Evolutionary conservation across 2,329 filamentous ascomycete genomes (phyloP).

Genomic region (Rasamsonia emersonii): DNA sequence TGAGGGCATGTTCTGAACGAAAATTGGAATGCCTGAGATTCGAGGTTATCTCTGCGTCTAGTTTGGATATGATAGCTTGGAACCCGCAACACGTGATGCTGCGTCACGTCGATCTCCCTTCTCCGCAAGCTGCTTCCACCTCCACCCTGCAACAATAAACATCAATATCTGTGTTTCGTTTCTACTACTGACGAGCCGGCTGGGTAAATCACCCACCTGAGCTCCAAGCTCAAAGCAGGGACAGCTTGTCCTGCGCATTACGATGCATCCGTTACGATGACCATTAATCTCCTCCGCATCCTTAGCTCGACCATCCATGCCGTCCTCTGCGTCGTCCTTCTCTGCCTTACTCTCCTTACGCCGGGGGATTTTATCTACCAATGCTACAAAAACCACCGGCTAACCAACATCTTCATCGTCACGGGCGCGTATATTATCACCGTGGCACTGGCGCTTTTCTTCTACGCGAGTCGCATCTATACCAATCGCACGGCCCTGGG

Average conservation of each 20-base stretch:
- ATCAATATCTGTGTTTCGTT: no score
- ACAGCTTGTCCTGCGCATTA: constrained; percentile 9
- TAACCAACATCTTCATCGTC: constrained; percentile 77
- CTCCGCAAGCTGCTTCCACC: no score
- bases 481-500: constrained; percentile 71
- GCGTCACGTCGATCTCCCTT: no score
- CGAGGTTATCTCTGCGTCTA: no score
- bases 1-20: no score
- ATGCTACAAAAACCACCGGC: constrained; percentile 55
- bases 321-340: constrained; percentile 63
- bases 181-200: no score
- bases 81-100: no score
- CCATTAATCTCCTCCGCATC: constrained; percentile 56
- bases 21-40: no score
- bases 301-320: constrained; percentile 74
- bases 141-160: no score
- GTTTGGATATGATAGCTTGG: no score
- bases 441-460: constrained; percentile 58
- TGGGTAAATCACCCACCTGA: no score
- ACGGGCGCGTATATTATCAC: constrained; percentile 67
- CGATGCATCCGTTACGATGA: constrained; percentile 21
- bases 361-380: constrained; percentile 76
- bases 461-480: constrained; percentile 79
- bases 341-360: constrained; percentile 67
- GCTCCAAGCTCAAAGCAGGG: constrained; percentile 8